Base-by-base conservation (phyloP, 768 basidiomycete species). In the Lanmaoa rubissima region DNA sequence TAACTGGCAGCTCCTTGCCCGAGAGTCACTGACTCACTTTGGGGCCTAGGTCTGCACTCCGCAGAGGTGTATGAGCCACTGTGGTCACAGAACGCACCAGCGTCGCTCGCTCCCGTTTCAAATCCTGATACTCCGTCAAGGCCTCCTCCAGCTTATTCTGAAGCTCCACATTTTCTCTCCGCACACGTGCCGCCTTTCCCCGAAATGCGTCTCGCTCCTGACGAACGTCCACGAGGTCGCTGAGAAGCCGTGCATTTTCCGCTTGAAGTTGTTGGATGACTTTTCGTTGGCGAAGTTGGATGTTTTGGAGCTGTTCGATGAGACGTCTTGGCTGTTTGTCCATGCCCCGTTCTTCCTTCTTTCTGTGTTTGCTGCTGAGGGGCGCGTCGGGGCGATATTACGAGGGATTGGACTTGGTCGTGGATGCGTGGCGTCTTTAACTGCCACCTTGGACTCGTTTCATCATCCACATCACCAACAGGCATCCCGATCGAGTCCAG, bases 171-270 rank as follows among this genome's bases (percentile, higher is more conserved):
- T 59, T 62, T 42, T 61, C 62, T 44, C 48, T 71, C 21, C 69
- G 59, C 26, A 50, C 39, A 17, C 54, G 64, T 7, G 61, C 67
- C 1, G 43, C 61, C 41, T 69, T 65, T 48, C 53, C 59, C 14
- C 61, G 62, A 46, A 66, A 71, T 7, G 31, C 35, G 26, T 71
- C 69, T 32, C 69, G 61, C 48, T 69, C 68, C 31, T 58, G 67
- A 28, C 69, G 69, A 16, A 71, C 24, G 11, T 71, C 65, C 5
- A 17, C 58, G 21, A 71, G 65, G n/a, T 69, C 65, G 31, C 51
- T 51, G 35, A 71, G 58, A 6, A 61, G 54, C 28, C 69, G 57
- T 2, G 61, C 54, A 12, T 61, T 62, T n/a, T 70, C 68, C 1
- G 56, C 66, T 41, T 69, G 69, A 13, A 69, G 59, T 28, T 68